Base-by-base conservation (phyloP, 257 asterid genomes). In the Nicotiana undulata region DNA sequence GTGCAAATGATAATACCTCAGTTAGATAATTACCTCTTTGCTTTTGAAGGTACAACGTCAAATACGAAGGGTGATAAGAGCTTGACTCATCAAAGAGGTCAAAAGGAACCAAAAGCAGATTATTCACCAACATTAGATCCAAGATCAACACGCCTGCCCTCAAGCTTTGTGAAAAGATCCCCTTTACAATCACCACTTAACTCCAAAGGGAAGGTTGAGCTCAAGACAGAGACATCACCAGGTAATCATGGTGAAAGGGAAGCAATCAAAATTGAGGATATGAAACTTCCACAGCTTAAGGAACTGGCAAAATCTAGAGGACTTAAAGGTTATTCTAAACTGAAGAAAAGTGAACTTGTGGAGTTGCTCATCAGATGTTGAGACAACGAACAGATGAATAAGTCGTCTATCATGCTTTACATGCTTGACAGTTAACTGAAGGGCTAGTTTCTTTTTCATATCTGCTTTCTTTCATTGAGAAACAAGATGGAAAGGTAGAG, bases 241-340 rank as follows among this genome's bases (percentile, higher is more conserved):
- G 24, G 63, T 79, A 32, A 64, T 34, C 82, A 77, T 29, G 83
- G 65, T 34, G 76, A 77, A 56, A 68, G 18, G 6, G 85, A 80
- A 51, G 76, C 40, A 29, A 56, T 77, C 63, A 89, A 84, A 81
- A 65, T 90, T 11, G 88, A 85, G 75, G 90, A 80, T 80, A 90
- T 93, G 96, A 93, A 89, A 81, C 92, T 93, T 81, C 26, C 82
- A 28, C 86, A 90, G 79, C 85, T 93, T 37, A 93, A 89, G 83
- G 92, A 90, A 85, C 81, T 86, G 3, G 96, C 96, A 32, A 93
- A 92, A 89, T 84, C 91, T 46, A 91, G 78, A 86, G 94, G 97
- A 83, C 85, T 92, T 44, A 90, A 81, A 83, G 96, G 98, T 76
- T 92, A 91, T 74, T 92, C 94, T n/a, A 92, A 86, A 83, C 88